phyloP scores from a whole-genome alignment of 352 stramenopile species.

The Pseudoperonospora humuli region DNA sequence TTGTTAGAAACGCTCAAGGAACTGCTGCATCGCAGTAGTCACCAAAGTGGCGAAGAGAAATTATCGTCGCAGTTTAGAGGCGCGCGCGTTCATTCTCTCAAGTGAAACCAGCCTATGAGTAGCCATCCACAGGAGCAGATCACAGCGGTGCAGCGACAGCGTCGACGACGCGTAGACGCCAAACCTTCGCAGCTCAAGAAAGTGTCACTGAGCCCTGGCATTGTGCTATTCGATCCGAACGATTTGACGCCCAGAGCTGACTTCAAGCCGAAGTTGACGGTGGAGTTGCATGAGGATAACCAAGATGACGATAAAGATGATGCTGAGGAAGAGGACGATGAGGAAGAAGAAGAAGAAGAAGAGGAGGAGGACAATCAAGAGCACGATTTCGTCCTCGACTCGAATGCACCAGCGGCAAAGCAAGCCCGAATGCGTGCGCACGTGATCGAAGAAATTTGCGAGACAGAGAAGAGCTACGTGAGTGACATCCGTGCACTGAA shows the following conservation, averaged over 20 bases:
- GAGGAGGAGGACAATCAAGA: slow-evolving; percentile 17
- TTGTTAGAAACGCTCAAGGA: slow-evolving; percentile 6
- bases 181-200: slow-evolving; percentile 11
- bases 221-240: slow-evolving; percentile 50
- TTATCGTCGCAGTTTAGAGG: slow-evolving; percentile 11
- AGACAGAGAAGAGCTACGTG: slow-evolving; percentile 74
- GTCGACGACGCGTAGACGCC: slow-evolving; percentile 5
- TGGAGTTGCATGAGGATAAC: slow-evolving; percentile 22
- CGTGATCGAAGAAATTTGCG: slow-evolving; percentile 77
- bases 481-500: slow-evolving; percentile 63
- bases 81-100: slow-evolving; percentile 17
- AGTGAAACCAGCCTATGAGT: slow-evolving; percentile 20
- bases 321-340: background rate
- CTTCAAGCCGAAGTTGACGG: slow-evolving; percentile 13
- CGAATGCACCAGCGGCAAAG: slow-evolving; percentile 16
- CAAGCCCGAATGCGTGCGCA: slow-evolving; percentile 23
- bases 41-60: background rate
- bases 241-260: slow-evolving; percentile 21
- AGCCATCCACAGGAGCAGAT: slow-evolving; percentile 3
- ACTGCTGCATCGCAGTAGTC: slow-evolving; percentile 1
- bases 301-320: slow-evolving; percentile 5
- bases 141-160: slow-evolving; percentile 1
- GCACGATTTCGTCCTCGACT: slow-evolving; percentile 10
- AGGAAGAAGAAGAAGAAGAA: slow-evolving; percentile 9
- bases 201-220: slow-evolving; percentile 19